These are phyloP conservation scores for Cryphonectria parasitica DNA, from an alignment of 2,329 filamentous ascomycete genomes.

Conservation along the genomic window DNA sequence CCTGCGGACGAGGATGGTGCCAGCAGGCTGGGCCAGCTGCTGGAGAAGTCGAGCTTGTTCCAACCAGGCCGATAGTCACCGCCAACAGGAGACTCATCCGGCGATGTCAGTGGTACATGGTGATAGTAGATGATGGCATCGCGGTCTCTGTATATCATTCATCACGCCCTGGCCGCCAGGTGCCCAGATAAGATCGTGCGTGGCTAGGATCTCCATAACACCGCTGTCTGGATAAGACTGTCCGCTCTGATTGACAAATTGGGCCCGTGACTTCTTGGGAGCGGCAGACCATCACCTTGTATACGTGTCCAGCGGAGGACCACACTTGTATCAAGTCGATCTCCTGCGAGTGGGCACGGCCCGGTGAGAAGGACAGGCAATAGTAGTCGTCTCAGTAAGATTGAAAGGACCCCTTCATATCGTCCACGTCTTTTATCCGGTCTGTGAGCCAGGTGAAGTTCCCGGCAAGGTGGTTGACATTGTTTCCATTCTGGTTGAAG, in stretches of 20 bases:
- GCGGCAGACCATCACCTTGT: slow-evolving; percentile 67
- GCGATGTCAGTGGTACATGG: slow-evolving; percentile 42
- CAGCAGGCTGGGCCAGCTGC: background rate
- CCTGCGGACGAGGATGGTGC: background rate
- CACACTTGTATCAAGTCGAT: slow-evolving; percentile 52
- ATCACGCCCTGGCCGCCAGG: slow-evolving; percentile 66
- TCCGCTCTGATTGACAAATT: slow-evolving; percentile 60
- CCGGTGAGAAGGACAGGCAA: slow-evolving; percentile 66
- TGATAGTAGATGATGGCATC: slow-evolving; percentile 66
- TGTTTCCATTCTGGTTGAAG: slow-evolving; percentile 30
- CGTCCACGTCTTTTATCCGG: slow-evolving; percentile 8
- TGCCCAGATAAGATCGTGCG: slow-evolving; percentile 61
- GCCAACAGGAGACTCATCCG: background rate
- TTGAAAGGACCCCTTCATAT: slow-evolving; percentile 57
- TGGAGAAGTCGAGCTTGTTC: slow-evolving; percentile 1
- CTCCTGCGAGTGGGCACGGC: slow-evolving; percentile 53
- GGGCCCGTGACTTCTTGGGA: slow-evolving; percentile 53
- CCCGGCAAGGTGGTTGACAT: slow-evolving; percentile 17
- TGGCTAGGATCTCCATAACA: slow-evolving; percentile 61
- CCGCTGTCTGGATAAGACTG: slow-evolving; percentile 55
- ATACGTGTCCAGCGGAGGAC: slow-evolving; percentile 57
- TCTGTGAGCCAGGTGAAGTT: slow-evolving; percentile 31
- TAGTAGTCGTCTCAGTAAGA: slow-evolving; percentile 61
- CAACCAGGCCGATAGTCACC: background rate
- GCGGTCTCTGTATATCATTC: slow-evolving; percentile 47